These are phyloP conservation scores for Ustilago xerochloae DNA, from an alignment of 1,284 basidiomycete genomes.

Conservation along the genomic window DNA sequence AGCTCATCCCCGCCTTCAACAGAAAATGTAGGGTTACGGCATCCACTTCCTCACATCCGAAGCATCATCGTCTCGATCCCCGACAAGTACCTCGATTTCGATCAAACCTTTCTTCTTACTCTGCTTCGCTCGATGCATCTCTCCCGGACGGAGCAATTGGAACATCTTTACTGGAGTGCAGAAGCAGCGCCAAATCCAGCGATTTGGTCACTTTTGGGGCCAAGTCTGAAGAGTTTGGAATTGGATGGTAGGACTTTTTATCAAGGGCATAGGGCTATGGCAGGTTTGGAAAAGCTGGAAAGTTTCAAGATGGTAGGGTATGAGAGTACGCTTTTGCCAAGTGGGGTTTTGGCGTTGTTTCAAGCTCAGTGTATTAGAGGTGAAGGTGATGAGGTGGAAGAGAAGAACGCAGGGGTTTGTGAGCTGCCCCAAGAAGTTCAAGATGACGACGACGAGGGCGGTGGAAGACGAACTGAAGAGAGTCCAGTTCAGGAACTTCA, in stretches of 20 bases:
- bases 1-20: neutral
- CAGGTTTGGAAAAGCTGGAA: slow-evolving; percentile 17
- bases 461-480: neutral
- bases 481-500: slow-evolving; percentile 12
- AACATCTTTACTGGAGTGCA: slow-evolving; percentile 26
- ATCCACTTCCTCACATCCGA: slow-evolving; percentile 17
- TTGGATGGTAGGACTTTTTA: slow-evolving; percentile 32
- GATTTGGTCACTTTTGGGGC: slow-evolving; percentile 12
- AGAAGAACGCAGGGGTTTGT: neutral
- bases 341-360: slow-evolving; percentile 15
- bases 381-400: neutral
- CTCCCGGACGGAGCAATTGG: slow-evolving; percentile 8
- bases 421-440: neutral
- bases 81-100: slow-evolving; percentile 30
- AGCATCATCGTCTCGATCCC: slow-evolving; percentile 18
- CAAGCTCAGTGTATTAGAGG: neutral
- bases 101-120: slow-evolving; percentile 23
- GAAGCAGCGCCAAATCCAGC: slow-evolving; percentile 21
- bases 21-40: neutral
- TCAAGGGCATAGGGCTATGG: slow-evolving; percentile 25
- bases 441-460: neutral
- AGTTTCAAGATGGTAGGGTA: slow-evolving; percentile 31
- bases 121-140: slow-evolving; percentile 26
- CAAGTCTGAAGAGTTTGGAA: slow-evolving; percentile 13
- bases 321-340: slow-evolving; percentile 36